phyloP scores from a whole-genome alignment of 805 yeast genomes.

The Pichia sporocuriosa region DNA sequence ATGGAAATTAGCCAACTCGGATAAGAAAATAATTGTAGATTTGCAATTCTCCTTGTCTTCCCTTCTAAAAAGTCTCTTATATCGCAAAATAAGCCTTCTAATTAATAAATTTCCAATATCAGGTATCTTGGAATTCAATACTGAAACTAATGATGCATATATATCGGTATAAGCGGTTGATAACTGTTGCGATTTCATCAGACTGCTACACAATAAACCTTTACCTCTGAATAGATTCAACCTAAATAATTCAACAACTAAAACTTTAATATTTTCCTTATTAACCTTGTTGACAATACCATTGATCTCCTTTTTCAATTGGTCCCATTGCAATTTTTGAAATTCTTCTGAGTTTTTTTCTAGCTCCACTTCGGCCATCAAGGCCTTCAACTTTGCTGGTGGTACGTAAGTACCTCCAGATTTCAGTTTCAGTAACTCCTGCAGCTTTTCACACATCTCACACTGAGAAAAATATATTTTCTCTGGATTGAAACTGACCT shows the following conservation, averaged over 20 bases:
- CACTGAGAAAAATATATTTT: too few relatives aligned
- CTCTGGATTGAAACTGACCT: too few relatives aligned
- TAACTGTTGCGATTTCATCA: conserved; percentile 47
- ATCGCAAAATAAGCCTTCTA: conserved; percentile 48
- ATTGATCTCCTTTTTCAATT: conserved; percentile 40
- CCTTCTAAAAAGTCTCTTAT: conserved; percentile 45
- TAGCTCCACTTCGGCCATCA: conserved; percentile 27
- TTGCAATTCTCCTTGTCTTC: conserved; percentile 40
- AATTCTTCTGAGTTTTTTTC: conserved; percentile 27
- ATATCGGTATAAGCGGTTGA: conserved; percentile 36
- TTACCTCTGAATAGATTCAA: conserved; percentile 54
- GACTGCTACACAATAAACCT: conserved; percentile 51
- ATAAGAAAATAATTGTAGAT: conserved; percentile 43
- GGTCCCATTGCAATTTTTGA: conserved; percentile 55
- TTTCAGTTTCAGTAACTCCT: conserved; percentile 32
- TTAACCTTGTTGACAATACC: conserved; percentile 42
- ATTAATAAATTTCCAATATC: conserved; percentile 55
- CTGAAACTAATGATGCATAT: conserved; percentile 51
- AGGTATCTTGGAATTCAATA: conserved; percentile 63
- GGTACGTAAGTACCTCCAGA: conserved; percentile 48
- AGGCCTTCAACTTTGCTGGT: conserved; percentile 42
- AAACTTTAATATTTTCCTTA: conserved; percentile 39
- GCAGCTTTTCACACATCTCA: conserved; percentile 23
- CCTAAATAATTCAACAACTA: conserved; percentile 44
- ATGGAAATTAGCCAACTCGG: conserved; percentile 56